Percentiles rank a stretch among this genome's conserved stretches.
These are phyloP conservation scores for Scedosporium boydii DNA, from an alignment of 2,329 filamentous ascomycete species.

Conservation along the genomic window DNA sequence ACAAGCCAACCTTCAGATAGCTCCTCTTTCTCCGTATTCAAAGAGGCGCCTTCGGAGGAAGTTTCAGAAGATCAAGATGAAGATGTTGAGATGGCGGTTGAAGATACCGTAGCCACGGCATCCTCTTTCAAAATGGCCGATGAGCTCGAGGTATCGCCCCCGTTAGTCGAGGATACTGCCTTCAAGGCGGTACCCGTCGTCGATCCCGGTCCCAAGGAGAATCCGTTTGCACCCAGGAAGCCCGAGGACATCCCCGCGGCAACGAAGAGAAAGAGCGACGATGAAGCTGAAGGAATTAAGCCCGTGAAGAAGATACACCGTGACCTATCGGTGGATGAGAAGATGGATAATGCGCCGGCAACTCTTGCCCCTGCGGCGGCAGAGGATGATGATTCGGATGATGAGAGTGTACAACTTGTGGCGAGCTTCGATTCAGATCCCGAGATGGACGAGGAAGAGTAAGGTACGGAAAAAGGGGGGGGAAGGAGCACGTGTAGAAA, in stretches of 20 bases:
- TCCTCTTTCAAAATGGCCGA: background rate
- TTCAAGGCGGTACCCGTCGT: background rate
- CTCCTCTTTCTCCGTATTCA: background rate
- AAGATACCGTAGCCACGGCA: constrained; percentile 16
- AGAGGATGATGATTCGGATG: constrained; percentile 29
- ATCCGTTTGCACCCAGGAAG: constrained; percentile 24
- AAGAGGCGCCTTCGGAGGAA: constrained; percentile 8
- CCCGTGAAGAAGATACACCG: constrained; percentile 14
- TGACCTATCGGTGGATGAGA: constrained; percentile 7
- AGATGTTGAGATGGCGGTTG: constrained; percentile 23
- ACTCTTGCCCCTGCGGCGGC: constrained; percentile 7
- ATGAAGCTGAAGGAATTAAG: constrained; percentile 15
- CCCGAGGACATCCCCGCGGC: constrained; percentile 12
- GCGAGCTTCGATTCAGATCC: constrained; percentile 30
- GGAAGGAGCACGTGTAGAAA: background rate
- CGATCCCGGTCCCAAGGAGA: constrained; percentile 13
- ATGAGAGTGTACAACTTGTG: constrained; percentile 39
- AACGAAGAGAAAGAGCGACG: constrained; percentile 32
- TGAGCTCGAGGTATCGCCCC: constrained; percentile 3
- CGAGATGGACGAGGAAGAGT: constrained; percentile 35
- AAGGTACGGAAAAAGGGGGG: background rate
- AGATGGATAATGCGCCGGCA: background rate
- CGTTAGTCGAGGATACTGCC: background rate
- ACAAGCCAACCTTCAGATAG: constrained; percentile 15
- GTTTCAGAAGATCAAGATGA: constrained; percentile 25